These are phyloP conservation scores for Bruguiera sexangula DNA, from an alignment of 345 rosid genomes.

Conservation along the genomic window DNA sequence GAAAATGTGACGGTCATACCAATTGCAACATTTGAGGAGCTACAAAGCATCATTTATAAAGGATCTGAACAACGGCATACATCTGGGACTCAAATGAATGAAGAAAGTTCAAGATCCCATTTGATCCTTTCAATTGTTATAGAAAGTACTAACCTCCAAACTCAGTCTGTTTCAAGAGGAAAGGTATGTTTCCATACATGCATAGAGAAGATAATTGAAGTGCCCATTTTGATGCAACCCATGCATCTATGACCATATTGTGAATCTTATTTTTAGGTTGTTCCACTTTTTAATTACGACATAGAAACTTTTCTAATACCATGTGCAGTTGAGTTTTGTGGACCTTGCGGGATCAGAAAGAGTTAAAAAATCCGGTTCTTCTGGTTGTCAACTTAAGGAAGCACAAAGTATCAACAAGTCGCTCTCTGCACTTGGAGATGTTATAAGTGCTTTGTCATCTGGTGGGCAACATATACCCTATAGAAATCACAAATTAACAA, in stretches of 20 bases:
- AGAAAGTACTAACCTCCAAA: constrained; percentile 94
- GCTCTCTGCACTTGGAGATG: constrained; percentile 93
- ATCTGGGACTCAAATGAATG: constrained; percentile 93
- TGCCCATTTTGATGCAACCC: no score
- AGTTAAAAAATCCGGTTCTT: constrained; percentile 88
- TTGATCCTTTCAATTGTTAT: constrained; percentile 78
- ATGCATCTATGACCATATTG: neutral
- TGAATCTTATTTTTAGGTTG: neutral
- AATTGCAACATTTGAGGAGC: constrained; percentile 70
- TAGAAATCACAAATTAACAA: constrained; percentile 87
- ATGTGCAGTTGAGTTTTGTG: constrained; percentile 83
- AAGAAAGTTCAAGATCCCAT: constrained; percentile 96
- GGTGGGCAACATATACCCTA: constrained; percentile 88
- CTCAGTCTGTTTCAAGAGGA: constrained; percentile 84
- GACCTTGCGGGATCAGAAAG: constrained; percentile 99
- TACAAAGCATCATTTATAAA: constrained; percentile 60
- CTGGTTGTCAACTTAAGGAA: constrained; percentile 85
- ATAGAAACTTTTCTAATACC: neutral
- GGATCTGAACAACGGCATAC: constrained; percentile 86
- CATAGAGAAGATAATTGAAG: no score
- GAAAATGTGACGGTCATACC: constrained; percentile 79
- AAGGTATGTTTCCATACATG: constrained; percentile 47
- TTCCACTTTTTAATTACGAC: neutral
- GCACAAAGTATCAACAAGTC: constrained; percentile 98
- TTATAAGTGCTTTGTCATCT: constrained; percentile 84